Evolutionary conservation across 495 filamentous ascomycete genomes (phyloP), one percentile per base, ranked within the genome.

Genomic region (Talaromyces proteolyticus): DNA sequence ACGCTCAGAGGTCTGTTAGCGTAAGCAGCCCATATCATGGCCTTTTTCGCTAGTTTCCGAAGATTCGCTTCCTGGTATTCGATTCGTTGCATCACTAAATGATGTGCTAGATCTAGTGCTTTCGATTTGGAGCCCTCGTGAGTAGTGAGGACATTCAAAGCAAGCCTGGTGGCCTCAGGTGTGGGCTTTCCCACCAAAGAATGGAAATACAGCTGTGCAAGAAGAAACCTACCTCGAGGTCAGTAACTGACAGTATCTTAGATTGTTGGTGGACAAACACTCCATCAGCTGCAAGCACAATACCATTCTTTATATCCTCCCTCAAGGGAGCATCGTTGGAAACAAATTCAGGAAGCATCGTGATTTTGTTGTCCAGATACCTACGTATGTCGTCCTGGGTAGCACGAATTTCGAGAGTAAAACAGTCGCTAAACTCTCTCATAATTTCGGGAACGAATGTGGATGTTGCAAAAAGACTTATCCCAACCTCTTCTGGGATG

Each of bases 381-480:
- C 20, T 56, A 38, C 41, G 41, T 3, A 73, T 45, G 40, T 73
- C 68, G 4, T 53, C 45, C 2, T 57, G 51, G 3, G 16, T 26
- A 1, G 63, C 60, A 20, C 18, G 46, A 20, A 72, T 67, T 23
- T 63, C 53, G 2, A 66, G n/a, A 10, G 12, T 47, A 17, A 43
- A n/a, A 10, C 25, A 19, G 0, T 20, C 47, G 19, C 55, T 16
- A 14, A 65, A 56, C 20, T 23, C 20, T 10, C 44, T 34, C 22
- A 18, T 19, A 8, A 57, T 55, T 0, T 53, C 47, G 2, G 34
- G 50, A 22, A 55, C 58, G 23, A 37, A 45, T 43, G 65, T 49
- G 12, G 66, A 65, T 4, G 63, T 68, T 18, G 60, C 53, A 16
- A 76, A 63, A 14, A 74, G 19, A 43, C 66, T 68, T 5, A 55